Percentiles rank a stretch among this genome's conserved stretches.
Conservation (phyloP, 805 yeast species). For the Komagataella kurtzmanii region DNA sequence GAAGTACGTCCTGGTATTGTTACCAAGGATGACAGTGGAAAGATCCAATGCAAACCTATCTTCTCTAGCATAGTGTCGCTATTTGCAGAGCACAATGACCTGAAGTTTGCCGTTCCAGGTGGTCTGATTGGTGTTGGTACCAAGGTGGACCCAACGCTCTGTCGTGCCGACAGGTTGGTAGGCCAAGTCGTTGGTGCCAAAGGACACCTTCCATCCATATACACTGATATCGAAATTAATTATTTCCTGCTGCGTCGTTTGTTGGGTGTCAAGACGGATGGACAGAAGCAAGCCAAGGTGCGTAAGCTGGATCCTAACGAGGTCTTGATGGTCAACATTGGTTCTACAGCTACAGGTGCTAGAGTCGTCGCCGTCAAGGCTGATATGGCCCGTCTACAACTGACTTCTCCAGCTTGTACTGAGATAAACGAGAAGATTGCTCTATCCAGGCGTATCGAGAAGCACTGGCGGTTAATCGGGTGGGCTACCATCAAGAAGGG, state of each 20-base stretch:
- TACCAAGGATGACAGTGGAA: slow-evolving; percentile 78
- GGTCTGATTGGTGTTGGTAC: slow-evolving; percentile 99
- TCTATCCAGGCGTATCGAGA: slow-evolving; percentile 95
- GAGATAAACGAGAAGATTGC: slow-evolving; percentile 98
- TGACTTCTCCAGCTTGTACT: slow-evolving; percentile 98
- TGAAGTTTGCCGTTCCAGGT: slow-evolving; percentile 99
- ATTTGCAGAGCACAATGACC: slow-evolving; percentile 94
- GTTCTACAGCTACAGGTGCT: slow-evolving; percentile 99
- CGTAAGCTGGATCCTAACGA: slow-evolving; percentile 89
- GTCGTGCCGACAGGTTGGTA: slow-evolving; percentile 98
- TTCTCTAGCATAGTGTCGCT: slow-evolving; percentile 87
- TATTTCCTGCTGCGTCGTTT: slow-evolving; percentile 93
- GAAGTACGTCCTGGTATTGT: slow-evolving; percentile 99
- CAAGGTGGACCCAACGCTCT: slow-evolving; percentile 93
- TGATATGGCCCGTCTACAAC: slow-evolving; percentile 96
- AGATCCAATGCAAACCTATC: slow-evolving; percentile 91
- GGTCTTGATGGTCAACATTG: slow-evolving; percentile 97
- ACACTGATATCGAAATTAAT: slow-evolving; percentile 94
- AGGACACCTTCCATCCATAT: slow-evolving; percentile 90
- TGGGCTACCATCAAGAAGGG: slow-evolving; percentile 99
- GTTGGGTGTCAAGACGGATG: slow-evolving; percentile 96
- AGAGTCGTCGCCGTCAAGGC: slow-evolving; percentile 96
- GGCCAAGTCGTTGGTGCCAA: slow-evolving; percentile 99
- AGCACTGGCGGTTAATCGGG: slow-evolving; percentile 99
- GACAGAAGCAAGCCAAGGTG: slow-evolving; percentile 93